A percentile compares a stretch with the other conserved stretches of the same genome.
Conservation (phyloP, 768 basidiomycete species). For the Tulasnella sp. region DNA sequence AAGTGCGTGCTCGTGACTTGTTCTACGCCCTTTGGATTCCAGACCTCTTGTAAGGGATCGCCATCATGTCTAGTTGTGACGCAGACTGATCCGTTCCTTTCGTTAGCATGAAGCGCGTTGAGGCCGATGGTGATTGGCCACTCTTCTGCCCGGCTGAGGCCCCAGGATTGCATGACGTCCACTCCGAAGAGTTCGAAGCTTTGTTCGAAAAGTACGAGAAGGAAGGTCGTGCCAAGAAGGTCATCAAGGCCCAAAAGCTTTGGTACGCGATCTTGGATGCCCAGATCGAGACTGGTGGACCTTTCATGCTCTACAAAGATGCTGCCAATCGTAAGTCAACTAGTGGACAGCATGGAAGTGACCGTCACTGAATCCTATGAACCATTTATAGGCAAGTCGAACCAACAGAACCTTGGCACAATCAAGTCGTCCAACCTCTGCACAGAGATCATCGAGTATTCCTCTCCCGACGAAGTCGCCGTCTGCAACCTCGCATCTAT, state of each 20-base stretch:
- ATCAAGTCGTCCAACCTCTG: slow-evolving; percentile 99
- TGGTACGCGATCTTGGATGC: slow-evolving; percentile 98
- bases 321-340: slow-evolving; percentile 77
- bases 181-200: slow-evolving; percentile 83
- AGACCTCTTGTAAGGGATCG: slow-evolving; percentile 76
- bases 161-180: slow-evolving; percentile 80
- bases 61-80: background rate
- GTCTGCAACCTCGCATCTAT: slow-evolving; percentile 98
- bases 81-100: slow-evolving; percentile 5
- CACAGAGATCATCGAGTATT: slow-evolving; percentile 99
- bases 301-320: slow-evolving; percentile 99
- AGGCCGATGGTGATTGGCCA: slow-evolving; percentile 84
- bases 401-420: slow-evolving; percentile 96
- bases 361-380: background rate
- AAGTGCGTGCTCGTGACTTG: slow-evolving; percentile 90
- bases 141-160: slow-evolving; percentile 98
- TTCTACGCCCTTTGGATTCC: slow-evolving; percentile 99
- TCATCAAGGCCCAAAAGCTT: slow-evolving; percentile 90
- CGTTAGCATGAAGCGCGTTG: slow-evolving; percentile 91
- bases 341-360: background rate
- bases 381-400: slow-evolving; percentile 72
- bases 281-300: slow-evolving; percentile 97
- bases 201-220: slow-evolving; percentile 84
- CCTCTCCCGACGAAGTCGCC: slow-evolving; percentile 92
- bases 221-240: slow-evolving; percentile 81